These are phyloP conservation scores for Triadica sebifera DNA, from an alignment of 345 rosid species.

Conservation along the genomic window DNA sequence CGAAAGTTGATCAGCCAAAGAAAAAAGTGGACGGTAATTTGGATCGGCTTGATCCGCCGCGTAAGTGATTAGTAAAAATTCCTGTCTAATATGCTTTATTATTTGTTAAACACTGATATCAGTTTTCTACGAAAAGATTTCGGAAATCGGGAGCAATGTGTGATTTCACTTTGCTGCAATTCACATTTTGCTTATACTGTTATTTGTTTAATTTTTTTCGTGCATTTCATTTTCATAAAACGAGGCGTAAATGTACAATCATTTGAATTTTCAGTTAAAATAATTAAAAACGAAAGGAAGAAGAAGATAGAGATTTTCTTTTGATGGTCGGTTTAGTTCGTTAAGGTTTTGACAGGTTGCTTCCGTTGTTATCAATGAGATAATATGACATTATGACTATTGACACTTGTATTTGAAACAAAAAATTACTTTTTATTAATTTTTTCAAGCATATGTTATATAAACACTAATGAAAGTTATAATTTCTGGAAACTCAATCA, in stretches of 20 bases:
- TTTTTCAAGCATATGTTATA: background rate
- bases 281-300: too few relatives aligned
- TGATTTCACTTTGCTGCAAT: background rate
- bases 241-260: background rate
- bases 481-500: background rate
- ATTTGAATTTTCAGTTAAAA: background rate
- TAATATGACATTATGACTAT: background rate
- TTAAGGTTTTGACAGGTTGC: background rate
- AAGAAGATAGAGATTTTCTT: too few relatives aligned
- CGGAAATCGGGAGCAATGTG: too few relatives aligned
- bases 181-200: background rate
- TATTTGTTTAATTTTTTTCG: background rate
- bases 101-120: background rate
- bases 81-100: background rate
- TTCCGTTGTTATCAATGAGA: background rate
- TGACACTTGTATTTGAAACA: background rate
- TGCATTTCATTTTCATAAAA: background rate
- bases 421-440: too few relatives aligned
- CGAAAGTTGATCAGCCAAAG: background rate
- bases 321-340: background rate
- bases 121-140: background rate
- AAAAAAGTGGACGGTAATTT: slow-evolving; percentile 38
- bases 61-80: slow-evolving; percentile 31
- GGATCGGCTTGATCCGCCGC: slow-evolving; percentile 59
- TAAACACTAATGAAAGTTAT: too few relatives aligned